Percentiles rank a stretch among this genome's conserved stretches.
Evolutionary conservation across 352 stramenopile species (phyloP).

Genomic region (Pythium diclinum): DNA sequence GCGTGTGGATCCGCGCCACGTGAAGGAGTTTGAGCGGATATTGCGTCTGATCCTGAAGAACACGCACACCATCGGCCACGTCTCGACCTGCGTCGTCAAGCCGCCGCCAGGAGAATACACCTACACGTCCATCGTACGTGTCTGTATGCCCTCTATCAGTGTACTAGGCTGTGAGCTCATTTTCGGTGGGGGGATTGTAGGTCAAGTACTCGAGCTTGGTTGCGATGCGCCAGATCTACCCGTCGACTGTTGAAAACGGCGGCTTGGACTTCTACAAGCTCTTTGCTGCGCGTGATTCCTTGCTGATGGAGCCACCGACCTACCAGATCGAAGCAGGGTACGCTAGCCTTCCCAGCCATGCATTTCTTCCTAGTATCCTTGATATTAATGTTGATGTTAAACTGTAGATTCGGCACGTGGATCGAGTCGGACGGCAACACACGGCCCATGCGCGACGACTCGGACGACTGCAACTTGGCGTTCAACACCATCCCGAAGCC

Average conservation of each 20-base stretch:
- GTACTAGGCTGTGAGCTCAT: background rate
- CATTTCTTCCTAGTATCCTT: background rate
- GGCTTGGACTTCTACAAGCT: constrained; percentile 80
- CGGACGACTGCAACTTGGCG: constrained; percentile 64
- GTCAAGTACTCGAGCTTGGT: constrained; percentile 77
- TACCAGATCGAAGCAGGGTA: constrained; percentile 82
- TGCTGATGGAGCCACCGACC: constrained; percentile 71
- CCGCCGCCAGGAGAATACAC: constrained; percentile 68
- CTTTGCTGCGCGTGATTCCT: constrained; percentile 64
- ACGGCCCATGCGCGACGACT: constrained; percentile 70
- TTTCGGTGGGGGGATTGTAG: constrained; percentile 20
- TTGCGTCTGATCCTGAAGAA: constrained; percentile 79
- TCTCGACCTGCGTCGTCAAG: constrained; percentile 81
- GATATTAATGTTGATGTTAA: background rate
- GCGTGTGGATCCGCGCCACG: constrained; percentile 65
- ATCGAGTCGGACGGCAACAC: constrained; percentile 82
- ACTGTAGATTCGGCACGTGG: constrained; percentile 65
- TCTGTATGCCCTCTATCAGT: background rate
- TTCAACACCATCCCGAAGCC: constrained; percentile 73
- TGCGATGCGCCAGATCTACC: constrained; percentile 75
- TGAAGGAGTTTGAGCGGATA: constrained; percentile 77
- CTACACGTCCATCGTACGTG: constrained; percentile 79
- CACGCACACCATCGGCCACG: constrained; percentile 72
- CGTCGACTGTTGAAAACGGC: constrained; percentile 49
- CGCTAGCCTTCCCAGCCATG: background rate